These are phyloP conservation scores for Penicillium italicum DNA, from an alignment of 2,329 filamentous ascomycete species.

Conservation along the genomic window DNA sequence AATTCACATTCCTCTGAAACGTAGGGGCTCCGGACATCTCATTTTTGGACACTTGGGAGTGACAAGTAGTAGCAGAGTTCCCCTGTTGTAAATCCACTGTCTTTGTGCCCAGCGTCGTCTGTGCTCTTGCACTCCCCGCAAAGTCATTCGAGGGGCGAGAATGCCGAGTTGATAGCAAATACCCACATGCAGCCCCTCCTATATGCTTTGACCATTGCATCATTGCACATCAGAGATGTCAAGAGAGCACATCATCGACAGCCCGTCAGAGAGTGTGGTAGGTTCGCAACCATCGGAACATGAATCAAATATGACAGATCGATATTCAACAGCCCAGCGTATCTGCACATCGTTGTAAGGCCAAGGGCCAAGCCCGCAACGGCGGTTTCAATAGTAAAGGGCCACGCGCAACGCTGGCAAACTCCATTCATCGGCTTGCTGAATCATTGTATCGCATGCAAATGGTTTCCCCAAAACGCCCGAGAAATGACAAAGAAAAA, in stretches of 20 bases:
- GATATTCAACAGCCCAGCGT: background rate
- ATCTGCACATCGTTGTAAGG: background rate
- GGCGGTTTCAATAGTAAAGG: background rate
- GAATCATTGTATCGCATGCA: slow-evolving; percentile 10
- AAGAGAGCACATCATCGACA: background rate
- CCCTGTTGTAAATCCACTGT: slow-evolving; percentile 3
- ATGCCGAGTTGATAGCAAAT: slow-evolving; percentile 1
- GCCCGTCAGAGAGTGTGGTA: background rate
- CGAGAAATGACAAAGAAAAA: slow-evolving; percentile 4
- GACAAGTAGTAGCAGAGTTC: background rate
- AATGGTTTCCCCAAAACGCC: slow-evolving; percentile 6
- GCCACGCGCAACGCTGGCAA: background rate
- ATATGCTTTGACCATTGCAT: background rate
- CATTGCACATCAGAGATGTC: background rate
- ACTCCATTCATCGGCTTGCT: slow-evolving; percentile 4
- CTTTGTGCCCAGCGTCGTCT: slow-evolving; percentile 1
- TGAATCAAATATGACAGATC: background rate
- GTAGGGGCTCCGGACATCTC: background rate
- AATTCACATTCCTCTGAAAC: slow-evolving; percentile 12
- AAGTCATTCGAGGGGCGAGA: slow-evolving; percentile 1
- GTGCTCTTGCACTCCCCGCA: slow-evolving; percentile 9
- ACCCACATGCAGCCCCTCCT: background rate
- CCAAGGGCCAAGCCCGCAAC: slow-evolving; percentile 1
- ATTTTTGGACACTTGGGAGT: slow-evolving; percentile 3
- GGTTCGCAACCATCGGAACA: background rate